Base-by-base conservation (phyloP, 2,329 filamentous ascomycete species). In the Xylaria sp. region DNA sequence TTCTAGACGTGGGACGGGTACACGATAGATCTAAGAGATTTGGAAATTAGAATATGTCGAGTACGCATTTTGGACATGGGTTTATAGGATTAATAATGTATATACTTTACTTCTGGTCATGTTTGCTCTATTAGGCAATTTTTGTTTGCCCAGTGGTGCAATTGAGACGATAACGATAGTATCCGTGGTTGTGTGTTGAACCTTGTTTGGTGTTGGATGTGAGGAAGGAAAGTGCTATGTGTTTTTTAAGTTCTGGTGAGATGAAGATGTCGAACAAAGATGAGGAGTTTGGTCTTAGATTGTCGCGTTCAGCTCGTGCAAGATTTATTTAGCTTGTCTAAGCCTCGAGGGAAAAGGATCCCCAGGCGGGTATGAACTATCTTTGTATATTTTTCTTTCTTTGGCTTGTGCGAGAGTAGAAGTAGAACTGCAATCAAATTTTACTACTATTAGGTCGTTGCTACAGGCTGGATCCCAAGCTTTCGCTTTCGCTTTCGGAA, bases 41-140 rank as follows among this genome's bases (percentile, higher is more conserved):
- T 58, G 60, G 20, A 53, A 53, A 52, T 48, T 63, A 67, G 55
- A 66, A 61, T 8, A 30, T 12, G 46, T 34, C 23, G 34, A 45
- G 23, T 23, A 46, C 18, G 23, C 23, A 53, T 5, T 34, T 34
- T 59, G 23, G 60, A 59, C n/a, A 59, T 43, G 55, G n/a, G n/a
- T 32, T 43, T 53, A 65, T 48, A 57, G 50, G 57, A 65, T 50
- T 39, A 46, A 30, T 61, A 32, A 13, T 58, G 64, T 66, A 63
- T 52, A 66, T 63, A 52, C 36, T 36, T 52, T 39, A 13, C 59
- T 45, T 41, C 8, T 43, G n/a, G 56, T 41, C 34, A 28, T 6
- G 18, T 36, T 46, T 60, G 3, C 10, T 41, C 23, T n/a, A 15
- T 52, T 12, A n/a, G 25, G 34, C 43, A 36, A 65, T 56, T 50